Conservation (phyloP, 1,284 basidiomycete genomes). For the Melampsora americana region DNA sequence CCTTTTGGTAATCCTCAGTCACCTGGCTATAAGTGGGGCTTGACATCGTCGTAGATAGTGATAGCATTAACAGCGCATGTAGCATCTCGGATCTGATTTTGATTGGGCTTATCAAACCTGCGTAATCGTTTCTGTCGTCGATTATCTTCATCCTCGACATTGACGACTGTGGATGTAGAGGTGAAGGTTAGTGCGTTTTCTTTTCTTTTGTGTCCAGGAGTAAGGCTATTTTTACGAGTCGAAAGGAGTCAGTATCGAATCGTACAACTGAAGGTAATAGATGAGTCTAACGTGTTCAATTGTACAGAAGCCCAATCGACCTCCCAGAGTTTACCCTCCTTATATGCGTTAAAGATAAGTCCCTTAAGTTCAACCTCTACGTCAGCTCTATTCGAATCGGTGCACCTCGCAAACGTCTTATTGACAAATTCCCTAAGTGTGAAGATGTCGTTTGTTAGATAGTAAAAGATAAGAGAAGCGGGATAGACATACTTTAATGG, state of each 20-base stretch:
- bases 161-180: slow-evolving; percentile 13
- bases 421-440: slow-evolving; percentile 50
- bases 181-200: slow-evolving; percentile 19
- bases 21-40: slow-evolving; percentile 19
- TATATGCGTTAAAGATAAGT: slow-evolving; percentile 55
- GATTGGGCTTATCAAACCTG: slow-evolving; percentile 49
- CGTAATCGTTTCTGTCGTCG: slow-evolving; percentile 52
- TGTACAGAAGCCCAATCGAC: slow-evolving; percentile 80
- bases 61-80: slow-evolving; percentile 48
- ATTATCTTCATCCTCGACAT: slow-evolving; percentile 48
- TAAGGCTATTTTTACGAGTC: slow-evolving; percentile 61
- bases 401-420: slow-evolving; percentile 52
- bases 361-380: slow-evolving; percentile 56
- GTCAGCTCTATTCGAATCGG: slow-evolving; percentile 54
- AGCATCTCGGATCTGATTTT: slow-evolving; percentile 49
- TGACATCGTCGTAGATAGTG: slow-evolving; percentile 45
- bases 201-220: slow-evolving; percentile 65
- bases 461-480: not conserved
- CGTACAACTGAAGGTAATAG: slow-evolving; percentile 46
- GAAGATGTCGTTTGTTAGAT: not conserved
- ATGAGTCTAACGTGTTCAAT: slow-evolving; percentile 65
- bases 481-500: slow-evolving; percentile 16
- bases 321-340: slow-evolving; percentile 73
- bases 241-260: slow-evolving; percentile 41
- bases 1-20: slow-evolving; percentile 34